These are phyloP conservation scores for Xylaria sp. DNA, from an alignment of 2,329 filamentous ascomycete species.

Conservation along the genomic window DNA sequence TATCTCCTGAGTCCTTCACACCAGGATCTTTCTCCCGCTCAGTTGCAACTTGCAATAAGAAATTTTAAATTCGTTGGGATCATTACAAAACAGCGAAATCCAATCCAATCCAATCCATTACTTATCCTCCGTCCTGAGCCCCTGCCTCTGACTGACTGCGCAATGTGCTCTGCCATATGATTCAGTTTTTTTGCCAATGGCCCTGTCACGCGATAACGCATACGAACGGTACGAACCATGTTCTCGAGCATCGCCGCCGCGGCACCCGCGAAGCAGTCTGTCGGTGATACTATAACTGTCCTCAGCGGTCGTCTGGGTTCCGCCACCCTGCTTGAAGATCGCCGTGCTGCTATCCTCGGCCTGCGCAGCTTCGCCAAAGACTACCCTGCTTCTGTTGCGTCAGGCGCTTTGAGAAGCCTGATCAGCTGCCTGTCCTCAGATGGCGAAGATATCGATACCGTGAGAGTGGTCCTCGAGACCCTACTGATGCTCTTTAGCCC, in stretches of 20 bases:
- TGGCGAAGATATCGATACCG: slow-evolving; percentile 93
- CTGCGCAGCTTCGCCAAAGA: slow-evolving; percentile 96
- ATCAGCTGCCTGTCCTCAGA: slow-evolving; percentile 88
- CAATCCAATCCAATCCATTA: not conserved
- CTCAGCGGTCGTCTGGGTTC: slow-evolving; percentile 88
- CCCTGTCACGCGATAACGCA: slow-evolving; percentile 40
- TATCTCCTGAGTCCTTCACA: not conserved
- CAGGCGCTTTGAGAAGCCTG: slow-evolving; percentile 86
- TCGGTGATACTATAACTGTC: slow-evolving; percentile 91
- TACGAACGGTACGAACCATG: slow-evolving; percentile 57
- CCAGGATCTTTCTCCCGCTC: not conserved
- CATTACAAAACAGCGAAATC: slow-evolving; percentile 1
- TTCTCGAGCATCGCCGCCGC: slow-evolving; percentile 70
- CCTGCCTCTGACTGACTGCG: slow-evolving; percentile 36
- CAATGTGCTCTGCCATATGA: slow-evolving; percentile 45
- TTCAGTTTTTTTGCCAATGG: slow-evolving; percentile 43
- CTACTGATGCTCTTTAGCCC: slow-evolving; percentile 89
- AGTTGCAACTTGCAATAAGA: slow-evolving; percentile 8
- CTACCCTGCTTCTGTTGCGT: slow-evolving; percentile 94
- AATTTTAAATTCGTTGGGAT: slow-evolving; percentile 1
- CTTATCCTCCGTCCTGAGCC: slow-evolving; percentile 1
- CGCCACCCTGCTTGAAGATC: slow-evolving; percentile 92
- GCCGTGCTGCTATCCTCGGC: slow-evolving; percentile 90
- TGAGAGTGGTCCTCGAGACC: slow-evolving; percentile 94
- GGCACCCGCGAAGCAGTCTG: slow-evolving; percentile 94